phyloP scores from a whole-genome alignment of 2,329 filamentous ascomycete genomes.

The Spiromastix sp. region DNA sequence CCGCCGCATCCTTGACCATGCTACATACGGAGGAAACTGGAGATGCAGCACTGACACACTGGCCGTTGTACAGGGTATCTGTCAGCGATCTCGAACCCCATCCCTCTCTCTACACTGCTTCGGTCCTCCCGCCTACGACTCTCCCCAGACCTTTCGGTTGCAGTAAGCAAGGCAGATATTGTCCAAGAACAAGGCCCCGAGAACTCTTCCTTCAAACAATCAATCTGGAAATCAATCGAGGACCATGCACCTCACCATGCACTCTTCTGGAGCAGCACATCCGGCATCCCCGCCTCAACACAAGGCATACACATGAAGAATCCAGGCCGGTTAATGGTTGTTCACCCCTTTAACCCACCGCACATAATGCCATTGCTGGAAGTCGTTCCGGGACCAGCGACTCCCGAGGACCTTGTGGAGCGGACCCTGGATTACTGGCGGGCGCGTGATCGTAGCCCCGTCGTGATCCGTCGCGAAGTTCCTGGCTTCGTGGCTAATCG shows the following conservation, averaged over 20 bases:
- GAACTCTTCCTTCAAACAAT: conserved; percentile 40
- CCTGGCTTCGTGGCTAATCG: conserved; percentile 50
- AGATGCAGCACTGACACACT: too few relatives aligned
- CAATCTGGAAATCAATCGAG: conserved; percentile 43
- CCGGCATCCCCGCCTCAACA: conserved; percentile 45
- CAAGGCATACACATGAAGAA: conserved; percentile 37
- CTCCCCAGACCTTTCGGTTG: conserved; percentile 23
- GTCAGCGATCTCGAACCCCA: background rate
- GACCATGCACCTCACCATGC: conserved; percentile 32
- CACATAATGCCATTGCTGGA: conserved; percentile 53
- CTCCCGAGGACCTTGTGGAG: conserved; percentile 26
- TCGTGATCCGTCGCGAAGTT: conserved; percentile 42
- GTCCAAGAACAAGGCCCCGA: conserved; percentile 53
- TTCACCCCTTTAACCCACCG: conserved; percentile 53
- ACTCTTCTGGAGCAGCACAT: conserved; percentile 49
- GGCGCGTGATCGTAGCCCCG: conserved; percentile 32
- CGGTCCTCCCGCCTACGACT: conserved; percentile 24
- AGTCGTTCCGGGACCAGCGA: conserved; percentile 42
- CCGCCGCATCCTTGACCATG: conserved; percentile 12
- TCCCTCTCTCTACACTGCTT: conserved; percentile 16
- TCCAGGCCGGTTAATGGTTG: conserved; percentile 39
- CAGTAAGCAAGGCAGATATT: conserved; percentile 39
- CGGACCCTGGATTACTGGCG: conserved; percentile 39
- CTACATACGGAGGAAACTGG: too few relatives aligned
- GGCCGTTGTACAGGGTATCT: conserved; percentile 30